These are phyloP conservation scores for Magnaporthiopsis incrustans DNA, from an alignment of 2,329 filamentous ascomycete genomes.

Conservation along the genomic window DNA sequence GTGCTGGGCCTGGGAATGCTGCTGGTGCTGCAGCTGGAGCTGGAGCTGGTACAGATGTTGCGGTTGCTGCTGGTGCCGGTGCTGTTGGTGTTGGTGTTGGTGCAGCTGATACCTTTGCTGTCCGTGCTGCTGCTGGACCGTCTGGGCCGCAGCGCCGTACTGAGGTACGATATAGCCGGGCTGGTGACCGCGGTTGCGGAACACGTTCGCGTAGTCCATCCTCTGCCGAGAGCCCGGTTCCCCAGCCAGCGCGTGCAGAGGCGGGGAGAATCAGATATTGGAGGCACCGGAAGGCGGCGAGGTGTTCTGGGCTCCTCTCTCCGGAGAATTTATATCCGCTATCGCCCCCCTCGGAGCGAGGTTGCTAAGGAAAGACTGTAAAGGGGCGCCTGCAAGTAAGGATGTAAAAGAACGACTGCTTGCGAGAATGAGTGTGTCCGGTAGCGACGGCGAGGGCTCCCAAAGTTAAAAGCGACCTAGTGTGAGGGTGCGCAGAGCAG, in stretches of 20 bases:
- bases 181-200: constrained; percentile 7
- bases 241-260: background rate
- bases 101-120: constrained; percentile 4
- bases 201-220: constrained; percentile 9
- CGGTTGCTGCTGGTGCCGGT: background rate
- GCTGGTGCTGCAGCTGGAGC: constrained; percentile 1
- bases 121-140: constrained; percentile 3
- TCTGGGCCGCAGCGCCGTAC: constrained; percentile 3
- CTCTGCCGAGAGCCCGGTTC: background rate
- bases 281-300: background rate
- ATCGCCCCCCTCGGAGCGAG: background rate
- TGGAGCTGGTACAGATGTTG: constrained; percentile 1
- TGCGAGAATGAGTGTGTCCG: background rate
- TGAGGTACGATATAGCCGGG: constrained; percentile 6
- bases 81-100: constrained; percentile 1
- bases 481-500: background rate
- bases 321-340: background rate
- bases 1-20: constrained; percentile 5
- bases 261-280: background rate
- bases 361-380: background rate
- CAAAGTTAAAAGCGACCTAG: background rate
- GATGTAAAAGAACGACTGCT: background rate
- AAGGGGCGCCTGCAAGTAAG: background rate
- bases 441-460: background rate
- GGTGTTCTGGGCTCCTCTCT: background rate